phyloP scores from a whole-genome alignment of 805 yeast genomes.

The Tetrapisispora namnaoensis region DNA sequence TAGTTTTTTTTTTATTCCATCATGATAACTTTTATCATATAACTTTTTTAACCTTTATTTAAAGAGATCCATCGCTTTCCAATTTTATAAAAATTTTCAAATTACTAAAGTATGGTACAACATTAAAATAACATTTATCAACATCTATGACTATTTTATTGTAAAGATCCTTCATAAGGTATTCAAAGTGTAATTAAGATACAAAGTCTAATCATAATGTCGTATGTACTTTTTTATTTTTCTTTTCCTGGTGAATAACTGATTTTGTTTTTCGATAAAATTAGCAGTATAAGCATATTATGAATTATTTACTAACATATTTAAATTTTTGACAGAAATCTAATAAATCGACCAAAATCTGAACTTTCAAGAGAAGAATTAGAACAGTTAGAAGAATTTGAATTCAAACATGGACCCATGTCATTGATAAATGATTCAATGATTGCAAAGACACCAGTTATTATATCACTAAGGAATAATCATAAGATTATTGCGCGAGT shows the following conservation, averaged over 20 bases:
- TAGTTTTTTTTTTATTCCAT: too few relatives aligned
- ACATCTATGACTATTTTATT: background rate
- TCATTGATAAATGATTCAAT: constrained; percentile 79
- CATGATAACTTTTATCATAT: background rate
- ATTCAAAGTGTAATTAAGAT: background rate
- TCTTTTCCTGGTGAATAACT: too few relatives aligned
- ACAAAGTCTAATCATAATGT: background rate
- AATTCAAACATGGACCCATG: constrained; percentile 85
- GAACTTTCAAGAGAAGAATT: constrained; percentile 76
- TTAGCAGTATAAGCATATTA: background rate
- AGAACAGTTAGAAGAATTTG: constrained; percentile 77
- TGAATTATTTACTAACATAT: constrained; percentile 7
- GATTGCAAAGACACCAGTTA: constrained; percentile 60
- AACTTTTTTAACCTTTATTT: background rate
- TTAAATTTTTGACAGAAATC: constrained; percentile 37
- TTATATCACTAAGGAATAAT: constrained; percentile 85
- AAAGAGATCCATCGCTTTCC: background rate
- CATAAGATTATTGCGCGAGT: constrained; percentile 86
- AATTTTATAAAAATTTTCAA: background rate
- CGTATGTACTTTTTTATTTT: constrained; percentile 1
- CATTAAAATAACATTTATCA: background rate
- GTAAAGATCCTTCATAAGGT: background rate
- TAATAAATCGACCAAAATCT: constrained; percentile 62
- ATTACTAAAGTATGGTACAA: background rate
- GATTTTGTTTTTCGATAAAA: background rate